Evolutionary conservation across 371 early-diverging fungal genomes (phyloP).

Genomic region (Mortierella sp.): DNA sequence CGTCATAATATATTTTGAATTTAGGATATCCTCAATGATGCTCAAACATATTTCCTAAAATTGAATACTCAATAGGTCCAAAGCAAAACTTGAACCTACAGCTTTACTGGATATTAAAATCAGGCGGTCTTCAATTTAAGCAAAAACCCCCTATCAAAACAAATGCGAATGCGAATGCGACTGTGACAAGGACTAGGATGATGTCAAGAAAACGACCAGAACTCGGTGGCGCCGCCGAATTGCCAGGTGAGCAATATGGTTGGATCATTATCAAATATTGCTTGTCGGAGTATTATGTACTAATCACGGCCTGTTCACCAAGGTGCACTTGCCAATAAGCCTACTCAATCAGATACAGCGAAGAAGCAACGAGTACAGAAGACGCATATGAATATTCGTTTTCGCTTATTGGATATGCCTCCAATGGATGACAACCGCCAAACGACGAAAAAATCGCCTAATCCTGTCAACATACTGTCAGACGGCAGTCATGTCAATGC

Average conservation of each 20-base stretch:
- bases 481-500: background rate
- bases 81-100: constrained; percentile 14
- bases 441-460: background rate
- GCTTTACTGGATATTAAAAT: constrained; percentile 29
- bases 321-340: background rate
- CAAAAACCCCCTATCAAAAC: background rate
- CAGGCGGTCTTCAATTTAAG: constrained; percentile 8
- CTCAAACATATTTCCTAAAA: background rate
- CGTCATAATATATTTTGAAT: background rate
- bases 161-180: background rate
- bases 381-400: background rate
- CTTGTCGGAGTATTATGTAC: background rate
- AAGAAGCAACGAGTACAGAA: background rate
- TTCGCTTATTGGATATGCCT: background rate
- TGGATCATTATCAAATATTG: background rate
- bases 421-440: background rate
- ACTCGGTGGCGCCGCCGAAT: background rate
- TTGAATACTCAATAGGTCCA: background rate
- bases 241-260: background rate
- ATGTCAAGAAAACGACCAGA: background rate
- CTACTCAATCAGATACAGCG: background rate
- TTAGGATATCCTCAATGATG: background rate
- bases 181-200: background rate
- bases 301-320: background rate
- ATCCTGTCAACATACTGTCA: background rate